Conservation (phyloP, 768 basidiomycete genomes). For the Brasilioporus rufonigricans region DNA sequence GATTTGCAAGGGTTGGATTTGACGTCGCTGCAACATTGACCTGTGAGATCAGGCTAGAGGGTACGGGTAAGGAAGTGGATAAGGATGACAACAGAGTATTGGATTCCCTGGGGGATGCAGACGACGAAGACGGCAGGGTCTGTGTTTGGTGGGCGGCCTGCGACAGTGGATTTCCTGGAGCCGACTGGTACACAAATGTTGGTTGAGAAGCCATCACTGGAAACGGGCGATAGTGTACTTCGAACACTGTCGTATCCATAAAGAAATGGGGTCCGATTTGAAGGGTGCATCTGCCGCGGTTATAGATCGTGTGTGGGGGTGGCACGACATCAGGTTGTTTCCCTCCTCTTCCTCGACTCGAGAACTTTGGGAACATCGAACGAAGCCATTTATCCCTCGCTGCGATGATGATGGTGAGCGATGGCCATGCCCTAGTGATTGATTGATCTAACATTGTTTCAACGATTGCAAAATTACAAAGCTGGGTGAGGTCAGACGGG, state of each 20-base stretch:
- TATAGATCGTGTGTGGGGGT: constrained; percentile 65
- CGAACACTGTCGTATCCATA: constrained; percentile 63
- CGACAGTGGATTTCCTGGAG: constrained; percentile 22
- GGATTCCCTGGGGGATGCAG: constrained; percentile 29
- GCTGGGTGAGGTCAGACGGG: constrained; percentile 36
- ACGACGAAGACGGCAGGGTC: constrained; percentile 14
- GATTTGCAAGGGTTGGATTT: constrained; percentile 65
- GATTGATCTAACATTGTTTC: constrained; percentile 54
- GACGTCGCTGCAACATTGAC: constrained; percentile 65
- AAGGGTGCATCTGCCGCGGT: constrained; percentile 65
- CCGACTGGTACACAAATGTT: constrained; percentile 28
- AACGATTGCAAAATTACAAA: constrained; percentile 63
- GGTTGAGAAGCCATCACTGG: constrained; percentile 20
- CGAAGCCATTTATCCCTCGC: constrained; percentile 73
- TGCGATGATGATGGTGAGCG: constrained; percentile 29
- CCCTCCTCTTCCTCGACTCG: constrained; percentile 57
- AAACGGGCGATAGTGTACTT: constrained; percentile 64
- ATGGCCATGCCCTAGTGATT: constrained; percentile 11
- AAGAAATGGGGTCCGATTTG: constrained; percentile 77
- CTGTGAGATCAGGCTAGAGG: constrained; percentile 56
- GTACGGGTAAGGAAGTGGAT: constrained; percentile 45
- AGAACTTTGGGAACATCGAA: constrained; percentile 67
- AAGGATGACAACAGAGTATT: constrained; percentile 47
- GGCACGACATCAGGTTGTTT: constrained; percentile 52
- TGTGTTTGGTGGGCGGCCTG: constrained; percentile 30